A percentile compares a stretch with the other conserved stretches of the same genome.
Conservation (phyloP, 2,329 filamentous ascomycete genomes). For the Talaromyces sp. region DNA sequence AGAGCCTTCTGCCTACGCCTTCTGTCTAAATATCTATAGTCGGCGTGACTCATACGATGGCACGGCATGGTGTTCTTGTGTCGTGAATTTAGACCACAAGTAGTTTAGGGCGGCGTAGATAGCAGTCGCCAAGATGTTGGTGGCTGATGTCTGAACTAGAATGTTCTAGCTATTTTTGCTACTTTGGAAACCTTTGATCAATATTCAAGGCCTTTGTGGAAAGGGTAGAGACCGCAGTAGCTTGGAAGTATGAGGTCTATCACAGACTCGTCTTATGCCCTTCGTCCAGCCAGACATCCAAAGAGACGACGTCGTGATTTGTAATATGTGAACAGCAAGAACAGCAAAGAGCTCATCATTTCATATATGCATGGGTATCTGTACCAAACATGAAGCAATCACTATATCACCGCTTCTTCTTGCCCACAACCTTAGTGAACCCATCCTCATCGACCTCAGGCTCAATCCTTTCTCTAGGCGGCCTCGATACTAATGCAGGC, state of each 20-base stretch:
- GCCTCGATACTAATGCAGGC: conserved; percentile 54
- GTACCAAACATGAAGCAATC: not conserved
- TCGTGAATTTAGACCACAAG: not conserved
- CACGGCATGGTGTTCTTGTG: not conserved
- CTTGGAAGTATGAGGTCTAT: not conserved
- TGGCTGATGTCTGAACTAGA: not conserved
- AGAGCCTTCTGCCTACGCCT: not conserved
- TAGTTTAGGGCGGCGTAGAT: not conserved
- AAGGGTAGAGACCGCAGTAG: not conserved
- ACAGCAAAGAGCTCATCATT: not conserved
- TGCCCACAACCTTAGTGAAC: conserved; percentile 70
- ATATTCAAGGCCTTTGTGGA: not conserved
- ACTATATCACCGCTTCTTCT: conserved; percentile 53
- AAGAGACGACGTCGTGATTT: not conserved
- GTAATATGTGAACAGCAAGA: not conserved
- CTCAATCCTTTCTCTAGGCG: conserved; percentile 59
- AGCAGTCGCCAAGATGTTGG: not conserved
- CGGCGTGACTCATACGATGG: not conserved
- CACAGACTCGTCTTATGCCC: not conserved
- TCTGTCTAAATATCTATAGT: not conserved
- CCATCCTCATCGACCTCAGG: conserved; percentile 78
- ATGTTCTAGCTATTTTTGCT: not conserved
- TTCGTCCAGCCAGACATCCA: not conserved
- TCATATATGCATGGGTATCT: not conserved
- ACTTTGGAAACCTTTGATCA: not conserved